Percentiles rank a stretch among this genome's conserved stretches.
These are phyloP conservation scores for Knoxia roxburghii DNA, from an alignment of 257 asterid genomes.

Conservation along the genomic window DNA sequence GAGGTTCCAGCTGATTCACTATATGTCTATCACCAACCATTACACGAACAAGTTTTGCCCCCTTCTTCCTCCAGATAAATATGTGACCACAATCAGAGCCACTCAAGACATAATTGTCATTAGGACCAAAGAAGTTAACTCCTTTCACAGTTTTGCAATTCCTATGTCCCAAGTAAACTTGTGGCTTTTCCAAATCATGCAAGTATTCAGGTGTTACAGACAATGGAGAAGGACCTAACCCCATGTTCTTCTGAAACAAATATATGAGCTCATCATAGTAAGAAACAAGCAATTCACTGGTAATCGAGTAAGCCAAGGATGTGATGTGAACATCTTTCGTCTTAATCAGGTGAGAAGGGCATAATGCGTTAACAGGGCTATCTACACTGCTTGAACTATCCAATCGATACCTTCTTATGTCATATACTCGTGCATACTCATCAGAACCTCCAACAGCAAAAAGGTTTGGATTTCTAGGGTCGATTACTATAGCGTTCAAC, in stretches of 20 bases:
- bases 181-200: constrained; percentile 27
- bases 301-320: constrained; percentile 62
- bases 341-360: constrained; percentile 46
- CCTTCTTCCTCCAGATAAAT: constrained; percentile 74
- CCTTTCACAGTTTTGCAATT: constrained; percentile 68
- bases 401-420: constrained; percentile 49
- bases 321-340: constrained; percentile 50
- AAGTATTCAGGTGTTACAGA: constrained; percentile 29
- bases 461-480: constrained; percentile 74
- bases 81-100: constrained; percentile 85
- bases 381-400: constrained; percentile 37
- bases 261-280: constrained; percentile 69
- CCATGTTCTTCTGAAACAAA: constrained; percentile 62
- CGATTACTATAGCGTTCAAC: constrained; percentile 58
- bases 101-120: constrained; percentile 58
- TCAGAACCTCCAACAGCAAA: constrained; percentile 74
- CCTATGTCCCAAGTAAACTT: constrained; percentile 58
- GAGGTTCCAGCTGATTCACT: constrained; percentile 60
- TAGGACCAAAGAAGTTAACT: constrained; percentile 70
- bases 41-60: constrained; percentile 50
- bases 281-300: constrained; percentile 67
- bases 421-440: constrained; percentile 65
- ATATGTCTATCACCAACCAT: constrained; percentile 62
- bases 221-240: constrained; percentile 47
- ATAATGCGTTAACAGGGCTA: constrained; percentile 45